Conservation (phyloP, 768 basidiomycete genomes). For the Boletus reticuloceps region DNA sequence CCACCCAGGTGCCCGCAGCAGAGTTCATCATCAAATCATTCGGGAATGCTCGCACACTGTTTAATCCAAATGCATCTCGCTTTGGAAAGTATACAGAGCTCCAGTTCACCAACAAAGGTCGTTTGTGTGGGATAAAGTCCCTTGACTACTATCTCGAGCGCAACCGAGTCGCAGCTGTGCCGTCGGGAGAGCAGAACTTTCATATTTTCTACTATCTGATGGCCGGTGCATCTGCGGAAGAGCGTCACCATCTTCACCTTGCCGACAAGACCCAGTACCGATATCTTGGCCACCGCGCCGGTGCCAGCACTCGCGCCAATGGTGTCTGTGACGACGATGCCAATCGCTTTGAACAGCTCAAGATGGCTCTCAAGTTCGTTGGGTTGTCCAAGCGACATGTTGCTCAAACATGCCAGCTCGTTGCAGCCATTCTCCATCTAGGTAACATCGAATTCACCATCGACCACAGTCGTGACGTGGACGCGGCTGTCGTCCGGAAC, state of each 20-base stretch:
- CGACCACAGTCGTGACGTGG: constrained; percentile 81
- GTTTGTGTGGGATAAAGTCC: constrained; percentile 87
- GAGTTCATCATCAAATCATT: constrained; percentile 96
- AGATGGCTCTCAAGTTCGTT: constrained; percentile 88
- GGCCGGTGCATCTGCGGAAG: constrained; percentile 85
- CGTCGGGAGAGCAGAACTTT: constrained; percentile 93
- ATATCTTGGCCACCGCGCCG: constrained; percentile 75
- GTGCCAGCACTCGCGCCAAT: constrained; percentile 39
- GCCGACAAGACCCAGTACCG: constrained; percentile 79
- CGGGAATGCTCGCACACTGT: constrained; percentile 87
- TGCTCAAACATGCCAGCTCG: constrained; percentile 90
- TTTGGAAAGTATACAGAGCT: constrained; percentile 98
- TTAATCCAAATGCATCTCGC: constrained; percentile 93
- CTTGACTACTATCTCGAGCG: constrained; percentile 96
- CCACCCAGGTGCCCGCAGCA: constrained; percentile 81
- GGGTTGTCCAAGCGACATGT: constrained; percentile 94
- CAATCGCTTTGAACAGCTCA: constrained; percentile 89
- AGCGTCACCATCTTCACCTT: constrained; percentile 84
- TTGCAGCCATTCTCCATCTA: constrained; percentile 94
- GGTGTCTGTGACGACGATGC: constrained; percentile 74
- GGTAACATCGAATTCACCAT: constrained; percentile 92
- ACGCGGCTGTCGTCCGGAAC: constrained; percentile 91
- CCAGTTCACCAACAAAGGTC: constrained; percentile 91
- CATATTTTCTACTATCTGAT: constrained; percentile 98
- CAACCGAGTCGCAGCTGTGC: constrained; percentile 82